These are phyloP conservation scores for Salicornia ramosissima DNA, from an alignment of 148 eudicot species.

Conservation along the genomic window DNA sequence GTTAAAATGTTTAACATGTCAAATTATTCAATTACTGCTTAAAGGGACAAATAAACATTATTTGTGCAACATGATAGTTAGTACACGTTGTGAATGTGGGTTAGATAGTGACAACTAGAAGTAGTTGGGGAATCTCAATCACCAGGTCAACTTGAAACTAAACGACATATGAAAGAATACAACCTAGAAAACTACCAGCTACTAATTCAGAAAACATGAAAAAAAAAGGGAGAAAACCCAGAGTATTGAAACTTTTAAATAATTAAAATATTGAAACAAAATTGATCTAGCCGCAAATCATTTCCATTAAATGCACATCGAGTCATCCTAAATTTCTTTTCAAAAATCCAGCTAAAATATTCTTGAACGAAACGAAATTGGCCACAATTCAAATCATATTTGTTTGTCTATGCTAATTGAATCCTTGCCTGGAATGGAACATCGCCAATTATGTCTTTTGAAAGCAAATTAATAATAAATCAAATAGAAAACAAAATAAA, in stretches of 20 bases:
- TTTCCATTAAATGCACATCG: not conserved
- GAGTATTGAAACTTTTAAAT: not conserved
- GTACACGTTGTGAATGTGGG: slow-evolving; percentile 11
- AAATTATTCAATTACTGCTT: slow-evolving; percentile 6
- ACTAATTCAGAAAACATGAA: not conserved
- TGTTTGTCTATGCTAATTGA: not conserved
- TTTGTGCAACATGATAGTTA: slow-evolving; percentile 1
- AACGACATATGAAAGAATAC: not conserved
- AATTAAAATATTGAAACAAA: not conserved
- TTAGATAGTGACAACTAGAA: slow-evolving; percentile 9
- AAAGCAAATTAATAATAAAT: not conserved
- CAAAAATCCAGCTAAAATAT: not conserved
- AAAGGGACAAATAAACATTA: slow-evolving; percentile 11
- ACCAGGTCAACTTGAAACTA: slow-evolving; percentile 4
- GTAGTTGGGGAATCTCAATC: slow-evolving; percentile 1
- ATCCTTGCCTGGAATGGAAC: not conserved
- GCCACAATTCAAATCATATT: not conserved
- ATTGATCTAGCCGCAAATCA: not conserved
- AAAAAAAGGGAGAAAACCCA: not conserved
- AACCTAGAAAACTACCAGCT: slow-evolving; percentile 8
- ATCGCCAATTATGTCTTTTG: not conserved
- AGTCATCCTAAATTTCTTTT: not conserved
- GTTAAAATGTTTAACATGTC: slow-evolving; percentile 1
- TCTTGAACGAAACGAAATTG: not conserved
- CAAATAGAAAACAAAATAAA: no score